These are phyloP conservation scores for Dryadomyces quercivorus DNA, from an alignment of 2,329 filamentous ascomycete species.

Conservation along the genomic window DNA sequence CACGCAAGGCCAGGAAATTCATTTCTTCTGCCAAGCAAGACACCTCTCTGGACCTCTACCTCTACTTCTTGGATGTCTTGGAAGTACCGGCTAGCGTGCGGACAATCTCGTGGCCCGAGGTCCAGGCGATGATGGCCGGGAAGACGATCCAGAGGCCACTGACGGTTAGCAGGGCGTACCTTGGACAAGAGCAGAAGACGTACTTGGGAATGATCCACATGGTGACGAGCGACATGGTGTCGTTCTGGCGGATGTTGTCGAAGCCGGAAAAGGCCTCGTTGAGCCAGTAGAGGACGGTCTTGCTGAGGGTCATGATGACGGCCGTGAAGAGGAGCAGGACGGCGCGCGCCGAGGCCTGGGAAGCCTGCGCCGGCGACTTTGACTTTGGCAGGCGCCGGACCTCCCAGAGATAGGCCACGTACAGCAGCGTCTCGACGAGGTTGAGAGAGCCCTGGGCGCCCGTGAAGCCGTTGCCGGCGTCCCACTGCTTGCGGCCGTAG, in stretches of 20 bases:
- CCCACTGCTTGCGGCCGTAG: conserved; percentile 65
- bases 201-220: conserved; percentile 50
- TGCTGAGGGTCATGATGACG: conserved; percentile 48
- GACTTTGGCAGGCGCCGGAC: conserved; percentile 10
- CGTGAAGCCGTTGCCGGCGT: conserved; percentile 61
- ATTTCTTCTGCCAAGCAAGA: too few species aligned
- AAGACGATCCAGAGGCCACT: conserved; percentile 45
- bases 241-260: conserved; percentile 46
- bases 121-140: conserved; percentile 37
- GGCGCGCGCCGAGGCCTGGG: conserved; percentile 26
- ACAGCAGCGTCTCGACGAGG: conserved; percentile 23
- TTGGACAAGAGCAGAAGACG: not conserved
- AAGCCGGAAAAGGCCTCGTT: conserved; percentile 45
- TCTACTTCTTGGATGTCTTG: conserved; percentile 19
- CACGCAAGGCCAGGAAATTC: not conserved
- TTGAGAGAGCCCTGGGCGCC: conserved; percentile 52
- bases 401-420: conserved; percentile 17
- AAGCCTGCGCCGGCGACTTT: conserved; percentile 26
- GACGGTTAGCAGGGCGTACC: not conserved
- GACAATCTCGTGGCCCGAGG: conserved; percentile 36
- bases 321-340: conserved; percentile 38
- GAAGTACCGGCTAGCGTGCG: conserved; percentile 24
- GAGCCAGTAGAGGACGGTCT: conserved; percentile 48
- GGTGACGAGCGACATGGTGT: conserved; percentile 27
- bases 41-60: conserved; percentile 17